Evolutionary conservation across 768 basidiomycete genomes (phyloP).

Genomic region (Termitomyces heimii): DNA sequence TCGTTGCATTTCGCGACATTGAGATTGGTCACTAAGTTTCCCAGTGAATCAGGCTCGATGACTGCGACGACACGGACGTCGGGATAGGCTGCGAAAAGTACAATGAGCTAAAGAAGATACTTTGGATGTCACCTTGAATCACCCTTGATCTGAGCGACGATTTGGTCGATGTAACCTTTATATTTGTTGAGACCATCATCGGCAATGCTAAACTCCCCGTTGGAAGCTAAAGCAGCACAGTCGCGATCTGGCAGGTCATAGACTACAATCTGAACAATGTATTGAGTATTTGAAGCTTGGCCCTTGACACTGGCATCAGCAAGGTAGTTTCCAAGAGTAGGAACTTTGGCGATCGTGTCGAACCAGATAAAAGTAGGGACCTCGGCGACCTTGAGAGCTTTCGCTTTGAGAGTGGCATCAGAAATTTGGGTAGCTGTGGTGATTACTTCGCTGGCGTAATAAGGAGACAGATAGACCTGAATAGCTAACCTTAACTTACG

Average conservation of each 20-base stretch:
- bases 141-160: conserved; percentile 53
- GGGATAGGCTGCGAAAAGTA: conserved; percentile 36
- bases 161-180: conserved; percentile 54
- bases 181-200: conserved; percentile 51
- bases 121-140: conserved; percentile 6
- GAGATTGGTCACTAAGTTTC: conserved; percentile 65
- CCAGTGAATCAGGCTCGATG: conserved; percentile 63
- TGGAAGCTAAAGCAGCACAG: conserved; percentile 59
- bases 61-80: conserved; percentile 59
- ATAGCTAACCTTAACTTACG: background rate
- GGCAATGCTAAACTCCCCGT: conserved; percentile 59
- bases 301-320: conserved; percentile 41
- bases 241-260: conserved; percentile 64
- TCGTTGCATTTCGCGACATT: conserved; percentile 49
- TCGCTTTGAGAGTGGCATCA: conserved; percentile 42
- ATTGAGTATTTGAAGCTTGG: conserved; percentile 39
- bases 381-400: conserved; percentile 46
- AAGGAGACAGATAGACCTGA: conserved; percentile 47
- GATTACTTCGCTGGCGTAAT: conserved; percentile 48
- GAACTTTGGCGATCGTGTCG: conserved; percentile 49
- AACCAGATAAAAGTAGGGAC: conserved; percentile 66
- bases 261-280: conserved; percentile 47
- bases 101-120: background rate
- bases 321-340: conserved; percentile 50
- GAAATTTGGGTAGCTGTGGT: conserved; percentile 45